Evolutionary conservation across 1,284 basidiomycete genomes (phyloP), one percentile per base, ranked within the genome.

Genomic region (Microbotryomycetes sp.): DNA sequence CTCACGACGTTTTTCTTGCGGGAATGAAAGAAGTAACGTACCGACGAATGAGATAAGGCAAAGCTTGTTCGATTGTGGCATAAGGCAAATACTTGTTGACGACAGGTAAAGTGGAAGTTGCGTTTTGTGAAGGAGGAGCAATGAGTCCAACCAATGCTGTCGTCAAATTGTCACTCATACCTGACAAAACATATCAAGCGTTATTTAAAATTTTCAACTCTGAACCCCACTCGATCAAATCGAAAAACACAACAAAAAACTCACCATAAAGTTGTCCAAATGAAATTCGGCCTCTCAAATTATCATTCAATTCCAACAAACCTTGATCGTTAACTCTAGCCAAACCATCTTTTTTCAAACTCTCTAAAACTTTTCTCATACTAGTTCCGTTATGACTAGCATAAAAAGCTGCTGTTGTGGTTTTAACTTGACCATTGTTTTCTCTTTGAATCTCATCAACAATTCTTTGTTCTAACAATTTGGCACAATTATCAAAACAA

Each of bases 401-500:
- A 32, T 65, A 65, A 31, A 70, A 60, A 0, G 64, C 66, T 9
- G 65, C 67, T 3, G 60, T 56, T 5, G 48, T 31, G n/a, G 54
- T 57, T 7, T 48, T 55, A 1, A 49, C 19, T 32, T 55, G 45
- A 22, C 15, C 31, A 0, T 29, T 16, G 19, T 36, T 19, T 46
- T 56, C 28, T 45, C 23, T 51, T 23, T 58, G 32, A 22, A 71
- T 28, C 26, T 69, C 66, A 14, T 58, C 25, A 0, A 78, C 77
- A 46, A 93, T 78, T 1, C 81, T 80, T n/a, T 78, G 76, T 16
- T 92, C 75, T 29, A 94, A 79, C 28, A 84, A 67, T 19, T 77
- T 75, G 19, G 84, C 82, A 66, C 88, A 89, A 12, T 77, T 76
- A 72, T 97, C 81, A 77, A 87, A 97, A 68, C 86, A 86, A 4